Conservation (phyloP, 306 rosid species). For the Mimosa bimucronata region DNA sequence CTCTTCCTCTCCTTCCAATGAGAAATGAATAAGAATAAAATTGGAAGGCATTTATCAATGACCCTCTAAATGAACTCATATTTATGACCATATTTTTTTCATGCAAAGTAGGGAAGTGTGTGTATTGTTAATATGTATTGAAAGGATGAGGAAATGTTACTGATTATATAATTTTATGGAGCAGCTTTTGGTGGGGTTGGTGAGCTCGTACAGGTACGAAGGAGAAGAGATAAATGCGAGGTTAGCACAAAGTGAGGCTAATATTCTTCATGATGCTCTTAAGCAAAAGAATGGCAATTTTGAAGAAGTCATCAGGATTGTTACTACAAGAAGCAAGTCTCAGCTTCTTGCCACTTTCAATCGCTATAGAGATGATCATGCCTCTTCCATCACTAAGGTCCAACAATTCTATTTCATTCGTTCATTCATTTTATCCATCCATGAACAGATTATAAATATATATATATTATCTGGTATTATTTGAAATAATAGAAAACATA, state of each 20-base stretch:
- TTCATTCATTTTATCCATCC: too few relatives aligned
- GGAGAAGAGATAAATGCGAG: constrained; percentile 54
- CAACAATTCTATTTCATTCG: background rate
- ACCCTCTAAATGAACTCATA: too few relatives aligned
- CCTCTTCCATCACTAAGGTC: constrained; percentile 77
- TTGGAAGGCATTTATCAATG: too few relatives aligned
- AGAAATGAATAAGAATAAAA: too few relatives aligned
- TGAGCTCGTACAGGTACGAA: constrained; percentile 56
- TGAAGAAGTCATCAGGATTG: constrained; percentile 75
- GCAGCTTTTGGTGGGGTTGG: constrained; percentile 74
- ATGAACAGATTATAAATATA: too few relatives aligned
- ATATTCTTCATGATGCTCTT: constrained; percentile 62
- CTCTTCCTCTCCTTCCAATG: too few relatives aligned
- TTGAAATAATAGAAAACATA: too few relatives aligned
- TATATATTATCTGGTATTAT: too few relatives aligned
- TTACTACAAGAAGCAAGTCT: constrained; percentile 72
- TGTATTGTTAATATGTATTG: too few relatives aligned
- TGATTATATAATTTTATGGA: background rate
- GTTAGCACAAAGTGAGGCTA: constrained; percentile 68
- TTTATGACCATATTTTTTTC: too few relatives aligned
- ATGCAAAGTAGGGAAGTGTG: too few relatives aligned
- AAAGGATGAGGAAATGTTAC: background rate
- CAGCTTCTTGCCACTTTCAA: constrained; percentile 81
- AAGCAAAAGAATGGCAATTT: constrained; percentile 48
- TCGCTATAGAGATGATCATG: constrained; percentile 66